Percentiles rank a stretch among this genome's conserved stretches.
phyloP scores from a whole-genome alignment of 805 yeast species.

The Candida sakaeoensis region DNA sequence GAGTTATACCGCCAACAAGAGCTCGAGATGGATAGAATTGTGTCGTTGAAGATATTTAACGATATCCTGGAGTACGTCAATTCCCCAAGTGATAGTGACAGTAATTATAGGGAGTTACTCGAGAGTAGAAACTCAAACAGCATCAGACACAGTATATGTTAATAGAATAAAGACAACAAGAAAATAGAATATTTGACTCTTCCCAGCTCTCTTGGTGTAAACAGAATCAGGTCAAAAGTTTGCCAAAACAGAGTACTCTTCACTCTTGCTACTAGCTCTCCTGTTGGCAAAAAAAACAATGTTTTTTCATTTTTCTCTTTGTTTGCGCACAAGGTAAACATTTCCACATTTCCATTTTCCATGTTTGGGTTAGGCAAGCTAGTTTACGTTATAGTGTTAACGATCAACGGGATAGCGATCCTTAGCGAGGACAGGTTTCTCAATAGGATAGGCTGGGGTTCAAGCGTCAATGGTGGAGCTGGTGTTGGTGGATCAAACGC shows the following conservation, averaged over 20 bases:
- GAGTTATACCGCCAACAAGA: constrained; percentile 59
- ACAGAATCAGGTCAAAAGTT: too few species aligned
- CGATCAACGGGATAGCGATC: constrained; percentile 73
- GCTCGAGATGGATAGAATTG: constrained; percentile 49
- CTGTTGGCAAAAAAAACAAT: too few species aligned
- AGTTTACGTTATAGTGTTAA: constrained; percentile 52
- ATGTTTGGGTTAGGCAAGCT: constrained; percentile 64
- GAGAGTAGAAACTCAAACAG: too few species aligned
- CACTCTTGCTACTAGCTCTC: too few species aligned
- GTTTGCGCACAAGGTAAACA: too few species aligned
- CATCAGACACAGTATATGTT: too few species aligned
- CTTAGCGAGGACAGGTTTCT: constrained; percentile 77
- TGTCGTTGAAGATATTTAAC: constrained; percentile 52
- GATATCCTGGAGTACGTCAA: constrained; percentile 69
- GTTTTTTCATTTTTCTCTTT: too few species aligned
- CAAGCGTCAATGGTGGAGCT: constrained; percentile 12
- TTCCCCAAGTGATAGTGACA: constrained; percentile 38
- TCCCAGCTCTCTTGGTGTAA: too few species aligned
- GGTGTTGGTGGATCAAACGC: constrained; percentile 12
- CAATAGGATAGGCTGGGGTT: constrained; percentile 49
- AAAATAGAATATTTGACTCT: too few species aligned
- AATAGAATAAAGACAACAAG: too few species aligned
- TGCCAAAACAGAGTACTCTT: too few species aligned
- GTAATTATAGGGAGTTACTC: constrained; percentile 1
- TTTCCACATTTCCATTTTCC: too few species aligned